These are phyloP conservation scores for Asterochloris sp. DNA, from an alignment of 139 green algal genomes.

Conservation along the genomic window DNA sequence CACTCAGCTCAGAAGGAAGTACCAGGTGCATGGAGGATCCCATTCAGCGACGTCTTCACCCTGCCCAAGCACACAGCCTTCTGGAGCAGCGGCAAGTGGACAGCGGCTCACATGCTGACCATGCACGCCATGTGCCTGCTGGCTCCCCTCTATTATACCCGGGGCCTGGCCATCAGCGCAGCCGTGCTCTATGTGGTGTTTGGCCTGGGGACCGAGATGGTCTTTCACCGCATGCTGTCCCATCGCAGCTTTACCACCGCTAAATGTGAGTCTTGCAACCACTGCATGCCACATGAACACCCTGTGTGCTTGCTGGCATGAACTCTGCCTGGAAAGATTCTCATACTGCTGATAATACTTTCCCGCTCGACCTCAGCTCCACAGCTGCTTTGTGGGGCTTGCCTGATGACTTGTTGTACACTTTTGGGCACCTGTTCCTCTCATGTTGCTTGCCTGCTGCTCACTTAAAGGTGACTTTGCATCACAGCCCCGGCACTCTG, in stretches of 20 bases:
- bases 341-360: too few species aligned
- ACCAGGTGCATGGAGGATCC: slow-evolving; percentile 39
- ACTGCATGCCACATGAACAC: too few species aligned
- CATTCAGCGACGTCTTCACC: slow-evolving; percentile 12
- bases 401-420: too few species aligned
- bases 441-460: too few species aligned
- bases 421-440: too few species aligned
- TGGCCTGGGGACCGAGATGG: slow-evolving; percentile 81
- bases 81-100: slow-evolving; percentile 5
- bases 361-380: too few species aligned
- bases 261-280: background rate
- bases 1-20: slow-evolving; percentile 2
- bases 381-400: too few species aligned
- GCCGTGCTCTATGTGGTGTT: slow-evolving; percentile 83
- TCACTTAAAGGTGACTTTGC: too few species aligned
- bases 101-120: slow-evolving; percentile 59
- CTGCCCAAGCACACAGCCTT: slow-evolving; percentile 10
- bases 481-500: too few species aligned
- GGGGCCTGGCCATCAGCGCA: slow-evolving; percentile 68
- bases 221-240: slow-evolving; percentile 14
- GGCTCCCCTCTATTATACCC: slow-evolving; percentile 77
- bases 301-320: too few species aligned
- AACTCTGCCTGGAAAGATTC: too few species aligned
- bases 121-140: slow-evolving; percentile 72
- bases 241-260: slow-evolving; percentile 10